Evolutionary conservation across 2,329 filamentous ascomycete genomes (phyloP).

Genomic region (Cordyceps farinosa): DNA sequence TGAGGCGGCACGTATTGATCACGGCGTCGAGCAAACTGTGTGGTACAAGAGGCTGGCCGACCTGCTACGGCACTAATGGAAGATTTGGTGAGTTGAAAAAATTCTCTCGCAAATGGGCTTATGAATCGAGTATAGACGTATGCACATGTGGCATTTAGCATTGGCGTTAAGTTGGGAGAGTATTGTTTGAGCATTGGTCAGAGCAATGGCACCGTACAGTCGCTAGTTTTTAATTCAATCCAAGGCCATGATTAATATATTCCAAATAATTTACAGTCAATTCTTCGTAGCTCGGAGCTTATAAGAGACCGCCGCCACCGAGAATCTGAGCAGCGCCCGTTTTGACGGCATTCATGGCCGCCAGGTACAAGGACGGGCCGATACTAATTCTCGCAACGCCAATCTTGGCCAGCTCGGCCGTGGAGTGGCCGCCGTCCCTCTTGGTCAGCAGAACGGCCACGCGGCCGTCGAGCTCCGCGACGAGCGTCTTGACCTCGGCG

Average conservation of each 20-base stretch:
- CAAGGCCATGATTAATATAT: not conserved
- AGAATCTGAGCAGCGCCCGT: constrained; percentile 32
- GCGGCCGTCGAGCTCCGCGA: constrained; percentile 45
- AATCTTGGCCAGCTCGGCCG: constrained; percentile 42
- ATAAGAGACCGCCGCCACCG: constrained; percentile 20
- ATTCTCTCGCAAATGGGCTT: not conserved
- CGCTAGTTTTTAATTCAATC: not conserved
- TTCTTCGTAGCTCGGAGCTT: not conserved
- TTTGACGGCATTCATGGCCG: constrained; percentile 39
- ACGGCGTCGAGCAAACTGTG: not conserved
- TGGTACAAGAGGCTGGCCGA: not conserved
- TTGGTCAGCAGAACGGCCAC: constrained; percentile 46
- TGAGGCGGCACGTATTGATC: constrained; percentile 7
- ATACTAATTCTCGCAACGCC: constrained; percentile 55
- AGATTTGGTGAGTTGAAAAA: no score
- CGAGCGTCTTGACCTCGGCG: constrained; percentile 45
- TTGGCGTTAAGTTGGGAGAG: not conserved
- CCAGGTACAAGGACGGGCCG: constrained; percentile 44
- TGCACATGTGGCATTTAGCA: not conserved
- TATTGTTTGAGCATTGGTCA: not conserved
- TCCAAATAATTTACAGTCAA: not conserved
- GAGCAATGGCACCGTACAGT: not conserved
- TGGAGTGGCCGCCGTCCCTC: constrained; percentile 37
- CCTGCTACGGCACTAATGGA: not conserved
- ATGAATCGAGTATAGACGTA: not conserved